phyloP scores from a whole-genome alignment of 2,329 filamentous ascomycete genomes.

The Penicillium sclerotiorum region DNA sequence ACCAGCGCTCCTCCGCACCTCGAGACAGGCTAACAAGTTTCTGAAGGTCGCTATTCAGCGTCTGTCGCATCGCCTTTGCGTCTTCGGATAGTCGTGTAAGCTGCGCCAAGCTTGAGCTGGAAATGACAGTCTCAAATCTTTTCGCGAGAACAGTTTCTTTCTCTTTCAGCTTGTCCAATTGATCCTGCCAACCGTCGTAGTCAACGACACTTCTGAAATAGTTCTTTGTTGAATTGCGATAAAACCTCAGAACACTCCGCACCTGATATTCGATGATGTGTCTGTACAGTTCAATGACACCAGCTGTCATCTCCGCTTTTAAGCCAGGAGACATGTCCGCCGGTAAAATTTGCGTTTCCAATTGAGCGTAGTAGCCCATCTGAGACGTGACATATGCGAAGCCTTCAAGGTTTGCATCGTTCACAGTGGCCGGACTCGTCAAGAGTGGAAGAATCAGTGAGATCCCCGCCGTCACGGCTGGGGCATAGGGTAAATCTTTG shows the following conservation, averaged over 20 bases:
- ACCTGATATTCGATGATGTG: not conserved
- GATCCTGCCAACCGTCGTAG: not conserved
- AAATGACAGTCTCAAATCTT: not conserved
- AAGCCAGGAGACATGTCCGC: not conserved
- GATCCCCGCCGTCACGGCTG: not conserved
- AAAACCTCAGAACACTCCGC: not conserved
- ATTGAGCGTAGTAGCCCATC: not conserved
- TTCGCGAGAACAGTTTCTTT: not conserved
- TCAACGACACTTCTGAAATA: not conserved
- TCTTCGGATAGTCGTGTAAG: not conserved
- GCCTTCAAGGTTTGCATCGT: not conserved
- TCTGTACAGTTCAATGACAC: not conserved
- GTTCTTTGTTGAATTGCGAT: not conserved
- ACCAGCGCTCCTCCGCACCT: not conserved
- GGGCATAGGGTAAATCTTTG: not conserved
- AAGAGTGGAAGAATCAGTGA: conserved; percentile 1
- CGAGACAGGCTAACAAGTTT: not conserved
- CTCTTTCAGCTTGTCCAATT: not conserved
- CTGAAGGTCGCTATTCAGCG: not conserved
- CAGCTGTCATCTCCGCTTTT: not conserved
- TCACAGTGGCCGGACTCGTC: not conserved
- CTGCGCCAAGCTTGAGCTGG: not conserved
- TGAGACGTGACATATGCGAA: not conserved
- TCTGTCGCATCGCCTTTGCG: not conserved
- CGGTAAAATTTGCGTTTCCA: not conserved